phyloP scores from a whole-genome alignment of 345 rosid genomes.

The Salix koriyanagi region DNA sequence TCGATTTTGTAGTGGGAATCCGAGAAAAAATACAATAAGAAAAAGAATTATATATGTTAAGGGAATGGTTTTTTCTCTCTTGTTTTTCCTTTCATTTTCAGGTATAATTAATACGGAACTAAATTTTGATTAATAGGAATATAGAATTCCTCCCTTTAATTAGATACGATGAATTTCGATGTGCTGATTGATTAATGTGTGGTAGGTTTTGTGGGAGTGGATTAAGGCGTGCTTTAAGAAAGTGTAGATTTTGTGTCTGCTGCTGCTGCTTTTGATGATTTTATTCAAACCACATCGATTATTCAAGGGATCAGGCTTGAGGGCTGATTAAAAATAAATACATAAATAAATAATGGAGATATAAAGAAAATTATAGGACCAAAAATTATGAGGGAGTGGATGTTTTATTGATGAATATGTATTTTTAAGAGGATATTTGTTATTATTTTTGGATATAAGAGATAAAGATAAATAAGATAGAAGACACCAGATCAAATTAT shows the following conservation, averaged over 20 bases:
- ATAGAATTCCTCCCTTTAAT: not conserved
- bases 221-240: constrained; percentile 12
- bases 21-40: not conserved
- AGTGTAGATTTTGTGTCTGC: not conserved
- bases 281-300: constrained; percentile 2
- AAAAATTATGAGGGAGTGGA: constrained; percentile 1
- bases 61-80: not conserved
- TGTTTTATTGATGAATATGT: constrained; percentile 6
- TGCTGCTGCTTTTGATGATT: constrained; percentile 7
- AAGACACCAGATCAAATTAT: too few species aligned
- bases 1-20: not conserved
- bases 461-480: too few species aligned
- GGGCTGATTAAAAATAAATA: not conserved
- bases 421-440: constrained; percentile 6
- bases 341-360: too few species aligned
- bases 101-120: not conserved
- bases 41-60: not conserved
- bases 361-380: not conserved
- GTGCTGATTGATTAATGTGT: not conserved
- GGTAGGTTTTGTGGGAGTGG: not conserved
- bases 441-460: too few species aligned
- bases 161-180: too few species aligned
- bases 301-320: not conserved
- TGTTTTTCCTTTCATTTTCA: not conserved
- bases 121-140: not conserved